phyloP scores from a whole-genome alignment of 257 asterid species.

The Anisodus acutangulus region DNA sequence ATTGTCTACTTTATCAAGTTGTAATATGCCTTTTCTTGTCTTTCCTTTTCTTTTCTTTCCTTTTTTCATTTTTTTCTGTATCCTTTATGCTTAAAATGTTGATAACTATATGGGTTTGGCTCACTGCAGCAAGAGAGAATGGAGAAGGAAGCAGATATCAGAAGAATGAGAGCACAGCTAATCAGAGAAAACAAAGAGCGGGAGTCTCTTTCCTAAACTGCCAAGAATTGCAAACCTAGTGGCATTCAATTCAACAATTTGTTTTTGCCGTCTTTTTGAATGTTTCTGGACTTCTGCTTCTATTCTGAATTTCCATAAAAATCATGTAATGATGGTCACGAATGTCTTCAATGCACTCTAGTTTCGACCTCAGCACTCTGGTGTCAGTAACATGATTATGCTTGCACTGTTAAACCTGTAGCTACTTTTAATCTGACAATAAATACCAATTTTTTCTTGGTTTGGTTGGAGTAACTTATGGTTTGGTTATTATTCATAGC shows the following conservation, averaged over 20 bases:
- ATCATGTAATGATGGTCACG: conserved; percentile 30
- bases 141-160: conserved; percentile 69
- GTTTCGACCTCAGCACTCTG: conserved; percentile 29
- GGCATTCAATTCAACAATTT: conserved; percentile 30
- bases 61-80: neutral
- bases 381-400: conserved; percentile 30
- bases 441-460: conserved; percentile 26
- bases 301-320: conserved; percentile 31
- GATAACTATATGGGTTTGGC: conserved; percentile 13
- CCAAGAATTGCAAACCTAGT: conserved; percentile 19
- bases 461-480: neutral
- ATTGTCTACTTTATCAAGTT: neutral
- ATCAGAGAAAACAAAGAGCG: conserved; percentile 55
- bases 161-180: conserved; percentile 61
- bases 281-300: conserved; percentile 30
- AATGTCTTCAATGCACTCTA: conserved; percentile 37
- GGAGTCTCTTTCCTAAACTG: conserved; percentile 58
- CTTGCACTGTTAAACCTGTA: conserved; percentile 24
- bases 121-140: conserved; percentile 61
- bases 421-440: conserved; percentile 36
- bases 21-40: neutral
- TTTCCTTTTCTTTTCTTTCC: neutral
- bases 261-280: conserved; percentile 27
- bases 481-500: neutral
- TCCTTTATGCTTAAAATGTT: conserved; percentile 17